These are phyloP conservation scores for Rhizoclosmatium sp. DNA, from an alignment of 192 early-diverging fungal genomes.

Conservation along the genomic window DNA sequence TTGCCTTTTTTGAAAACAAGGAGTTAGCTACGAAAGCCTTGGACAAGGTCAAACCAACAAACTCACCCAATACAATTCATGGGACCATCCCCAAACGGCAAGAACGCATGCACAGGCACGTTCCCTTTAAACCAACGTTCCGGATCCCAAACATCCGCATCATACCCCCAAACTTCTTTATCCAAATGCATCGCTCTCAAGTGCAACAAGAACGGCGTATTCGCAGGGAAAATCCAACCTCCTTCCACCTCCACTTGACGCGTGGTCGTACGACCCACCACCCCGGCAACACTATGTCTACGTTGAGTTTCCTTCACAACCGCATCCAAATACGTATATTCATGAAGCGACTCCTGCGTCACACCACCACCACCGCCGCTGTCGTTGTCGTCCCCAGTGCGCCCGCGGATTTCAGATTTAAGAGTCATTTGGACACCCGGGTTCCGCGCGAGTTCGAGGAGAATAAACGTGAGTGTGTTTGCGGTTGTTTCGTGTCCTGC, in stretches of 20 bases:
- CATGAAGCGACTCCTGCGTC: slow-evolving; percentile 21
- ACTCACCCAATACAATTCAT: slow-evolving; percentile 46
- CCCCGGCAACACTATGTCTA: slow-evolving; percentile 41
- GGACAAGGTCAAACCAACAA: too few species aligned
- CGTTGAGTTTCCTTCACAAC: slow-evolving; percentile 30
- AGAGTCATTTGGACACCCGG: slow-evolving; percentile 36
- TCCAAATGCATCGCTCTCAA: slow-evolving; percentile 45
- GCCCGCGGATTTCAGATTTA: slow-evolving; percentile 4
- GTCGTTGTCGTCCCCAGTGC: background rate
- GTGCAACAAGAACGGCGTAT: slow-evolving; percentile 37
- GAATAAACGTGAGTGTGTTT: slow-evolving; percentile 46
- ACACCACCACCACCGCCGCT: background rate
- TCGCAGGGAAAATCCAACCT: slow-evolving; percentile 27
- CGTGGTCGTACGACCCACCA: background rate
- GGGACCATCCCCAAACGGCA: slow-evolving; percentile 55
- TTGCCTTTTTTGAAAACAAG: too few species aligned
- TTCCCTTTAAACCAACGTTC: slow-evolving; percentile 45
- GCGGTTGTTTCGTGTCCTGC: slow-evolving; percentile 40
- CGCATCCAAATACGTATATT: slow-evolving; percentile 46
- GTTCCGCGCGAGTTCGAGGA: slow-evolving; percentile 29
- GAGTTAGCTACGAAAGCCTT: too few species aligned
- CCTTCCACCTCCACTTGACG: slow-evolving; percentile 40
- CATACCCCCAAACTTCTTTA: slow-evolving; percentile 30
- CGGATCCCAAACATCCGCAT: slow-evolving; percentile 50
- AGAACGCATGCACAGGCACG: slow-evolving; percentile 42